phyloP scores from a whole-genome alignment of 2,329 filamentous ascomycete genomes.

The Hypoxylon sp. region DNA sequence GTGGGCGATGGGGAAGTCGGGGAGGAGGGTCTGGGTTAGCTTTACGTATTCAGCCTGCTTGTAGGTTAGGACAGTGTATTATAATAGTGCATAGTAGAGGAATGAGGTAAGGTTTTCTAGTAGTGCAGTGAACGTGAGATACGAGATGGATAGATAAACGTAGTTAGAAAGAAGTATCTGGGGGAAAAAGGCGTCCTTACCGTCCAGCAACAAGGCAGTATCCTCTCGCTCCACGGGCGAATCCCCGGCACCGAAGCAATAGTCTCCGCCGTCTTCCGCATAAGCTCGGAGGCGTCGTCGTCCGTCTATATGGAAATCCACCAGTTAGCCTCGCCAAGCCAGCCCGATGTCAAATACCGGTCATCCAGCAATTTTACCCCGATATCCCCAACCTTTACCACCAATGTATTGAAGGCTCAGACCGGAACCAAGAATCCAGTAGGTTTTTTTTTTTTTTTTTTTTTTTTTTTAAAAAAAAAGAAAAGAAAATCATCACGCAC shows the following conservation, averaged over 20 bases:
- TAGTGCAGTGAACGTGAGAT: background rate
- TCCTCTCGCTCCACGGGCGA: conserved; percentile 75
- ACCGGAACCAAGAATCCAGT: no score
- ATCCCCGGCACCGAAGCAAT: conserved; percentile 64
- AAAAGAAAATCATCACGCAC: no score
- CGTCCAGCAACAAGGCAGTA: conserved; percentile 87
- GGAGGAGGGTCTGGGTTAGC: background rate
- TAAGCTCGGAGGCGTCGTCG: conserved; percentile 76
- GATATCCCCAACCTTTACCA: no score
- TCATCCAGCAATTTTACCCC: no score
- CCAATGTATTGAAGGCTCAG: no score
- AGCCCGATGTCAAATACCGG: no score
- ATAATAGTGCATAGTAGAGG: background rate
- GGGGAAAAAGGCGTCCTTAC: conserved; percentile 58
- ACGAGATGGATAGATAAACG: background rate
- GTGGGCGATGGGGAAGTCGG: conserved; percentile 4
- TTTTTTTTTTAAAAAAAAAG: no score
- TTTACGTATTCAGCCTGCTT: background rate
- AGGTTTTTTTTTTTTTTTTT: no score
- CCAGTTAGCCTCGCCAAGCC: conserved; percentile 4
- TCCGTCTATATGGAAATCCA: conserved; percentile 65
- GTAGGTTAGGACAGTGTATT: no score
- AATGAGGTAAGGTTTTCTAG: conserved; percentile 5
- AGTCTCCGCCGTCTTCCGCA: conserved; percentile 74
- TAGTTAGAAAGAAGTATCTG: no score